phyloP scores from a whole-genome alignment of 2,329 filamentous ascomycete genomes.

The Colletotrichum spaethianum region DNA sequence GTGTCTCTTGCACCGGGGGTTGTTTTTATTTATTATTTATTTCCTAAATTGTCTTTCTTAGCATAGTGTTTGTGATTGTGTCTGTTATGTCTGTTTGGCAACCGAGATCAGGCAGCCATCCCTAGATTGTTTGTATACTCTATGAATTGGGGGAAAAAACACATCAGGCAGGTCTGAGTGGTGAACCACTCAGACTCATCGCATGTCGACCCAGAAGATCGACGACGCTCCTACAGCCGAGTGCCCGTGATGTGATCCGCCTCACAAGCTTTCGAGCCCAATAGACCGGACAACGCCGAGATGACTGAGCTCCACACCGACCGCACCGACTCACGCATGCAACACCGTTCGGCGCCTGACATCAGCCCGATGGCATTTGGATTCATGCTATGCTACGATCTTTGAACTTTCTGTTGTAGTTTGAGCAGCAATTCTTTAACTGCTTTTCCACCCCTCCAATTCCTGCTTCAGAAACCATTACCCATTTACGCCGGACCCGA shows the following conservation, averaged over 20 bases:
- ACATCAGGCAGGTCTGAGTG: background rate
- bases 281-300: conserved; percentile 19
- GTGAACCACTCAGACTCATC: background rate
- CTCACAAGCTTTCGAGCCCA: conserved; percentile 11
- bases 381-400: conserved; percentile 13
- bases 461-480: conserved; percentile 6
- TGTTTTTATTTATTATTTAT: no score
- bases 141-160: background rate
- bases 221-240: background rate
- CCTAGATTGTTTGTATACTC: background rate
- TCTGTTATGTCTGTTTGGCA: background rate
- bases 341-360: background rate
- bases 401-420: background rate
- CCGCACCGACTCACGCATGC: conserved; percentile 2
- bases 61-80: background rate
- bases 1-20: background rate
- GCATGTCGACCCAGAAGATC: background rate
- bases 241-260: background rate
- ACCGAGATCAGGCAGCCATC: background rate
- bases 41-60: background rate
- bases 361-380: background rate
- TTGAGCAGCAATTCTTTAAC: background rate
- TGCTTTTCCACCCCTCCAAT: background rate
- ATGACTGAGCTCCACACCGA: conserved; percentile 7
- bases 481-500: conserved; percentile 19